A percentile compares a stretch with the other conserved stretches of the same genome.
Conservation (phyloP, 75 land plant genomes). For the Sequoia sempervirens region DNA sequence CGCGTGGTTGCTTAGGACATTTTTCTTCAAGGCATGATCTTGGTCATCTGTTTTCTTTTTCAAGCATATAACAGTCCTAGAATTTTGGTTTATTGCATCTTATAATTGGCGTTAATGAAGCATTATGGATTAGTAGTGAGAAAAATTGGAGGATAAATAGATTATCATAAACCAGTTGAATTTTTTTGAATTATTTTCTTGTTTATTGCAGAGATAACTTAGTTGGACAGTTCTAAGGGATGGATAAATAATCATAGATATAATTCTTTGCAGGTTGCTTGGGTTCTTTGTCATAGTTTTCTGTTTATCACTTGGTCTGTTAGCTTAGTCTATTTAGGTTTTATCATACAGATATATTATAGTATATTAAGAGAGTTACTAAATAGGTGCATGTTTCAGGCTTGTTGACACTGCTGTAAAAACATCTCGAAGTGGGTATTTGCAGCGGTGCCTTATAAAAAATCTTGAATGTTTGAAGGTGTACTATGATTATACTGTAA, state of each 20-base stretch:
- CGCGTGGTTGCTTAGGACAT: not conserved
- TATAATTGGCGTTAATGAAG: too few species aligned
- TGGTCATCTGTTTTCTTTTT: not conserved
- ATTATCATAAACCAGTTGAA: not conserved
- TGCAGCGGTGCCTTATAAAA: conserved; percentile 90
- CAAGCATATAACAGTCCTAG: not conserved
- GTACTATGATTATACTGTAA: conserved; percentile 86
- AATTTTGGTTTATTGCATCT: not conserved
- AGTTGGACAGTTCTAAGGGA: not conserved
- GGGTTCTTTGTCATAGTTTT: not conserved
- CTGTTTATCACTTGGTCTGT: not conserved
- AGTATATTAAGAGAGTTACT: not conserved
- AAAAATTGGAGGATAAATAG: not conserved
- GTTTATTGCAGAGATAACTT: not conserved
- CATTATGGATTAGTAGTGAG: not conserved
- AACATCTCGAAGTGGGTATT: conserved; percentile 95
- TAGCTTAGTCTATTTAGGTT: not conserved
- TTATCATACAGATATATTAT: not conserved
- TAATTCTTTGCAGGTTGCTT: not conserved
- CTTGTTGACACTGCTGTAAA: conserved; percentile 96
- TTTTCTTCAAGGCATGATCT: not conserved
- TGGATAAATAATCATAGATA: not conserved
- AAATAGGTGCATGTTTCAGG: conserved; percentile 26
- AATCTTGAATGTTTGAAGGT: conserved; percentile 87
- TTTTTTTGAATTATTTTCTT: not conserved